phyloP scores from a whole-genome alignment of 2,329 filamentous ascomycete genomes.

The Pseudogymnoascus sp. region DNA sequence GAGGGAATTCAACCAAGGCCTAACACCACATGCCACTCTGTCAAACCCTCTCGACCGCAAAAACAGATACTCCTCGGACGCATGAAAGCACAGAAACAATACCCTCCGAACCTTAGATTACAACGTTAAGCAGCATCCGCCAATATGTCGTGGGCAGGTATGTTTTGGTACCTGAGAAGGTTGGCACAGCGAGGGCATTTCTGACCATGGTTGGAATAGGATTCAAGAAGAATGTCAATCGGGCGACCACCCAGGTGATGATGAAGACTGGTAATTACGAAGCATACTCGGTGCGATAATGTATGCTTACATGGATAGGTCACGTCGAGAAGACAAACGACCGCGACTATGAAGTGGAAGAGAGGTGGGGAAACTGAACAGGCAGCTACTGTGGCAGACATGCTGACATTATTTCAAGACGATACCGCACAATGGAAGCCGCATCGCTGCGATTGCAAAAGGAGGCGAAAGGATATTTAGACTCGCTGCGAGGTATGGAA shows the following conservation, averaged over 20 bases:
- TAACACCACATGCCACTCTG: neutral
- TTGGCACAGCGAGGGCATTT: neutral
- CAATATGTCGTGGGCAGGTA: conserved; percentile 67
- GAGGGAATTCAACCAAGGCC: neutral
- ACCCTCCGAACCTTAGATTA: neutral
- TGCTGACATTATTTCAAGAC: conserved; percentile 38
- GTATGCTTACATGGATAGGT: conserved; percentile 40
- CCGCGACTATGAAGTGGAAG: conserved; percentile 96
- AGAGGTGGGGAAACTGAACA: conserved; percentile 49
- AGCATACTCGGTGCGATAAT: neutral
- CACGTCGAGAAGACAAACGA: conserved; percentile 99
- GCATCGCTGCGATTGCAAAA: conserved; percentile 89
- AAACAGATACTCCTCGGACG: neutral
- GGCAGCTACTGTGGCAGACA: neutral
- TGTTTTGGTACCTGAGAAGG: conserved; percentile 13
- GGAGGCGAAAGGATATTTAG: conserved; percentile 95
- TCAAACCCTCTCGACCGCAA: neutral
- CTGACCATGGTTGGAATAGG: conserved; percentile 37
- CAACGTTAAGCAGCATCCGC: neutral
- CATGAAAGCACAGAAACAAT: neutral
- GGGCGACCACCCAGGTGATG: conserved; percentile 98
- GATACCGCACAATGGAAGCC: conserved; percentile 95
- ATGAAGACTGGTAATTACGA: conserved; percentile 79
- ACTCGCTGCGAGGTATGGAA: conserved; percentile 73
- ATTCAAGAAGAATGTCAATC: conserved; percentile 96